Base-by-base conservation (phyloP, 345 rosid species). In the Aquilaria sinensis region DNA sequence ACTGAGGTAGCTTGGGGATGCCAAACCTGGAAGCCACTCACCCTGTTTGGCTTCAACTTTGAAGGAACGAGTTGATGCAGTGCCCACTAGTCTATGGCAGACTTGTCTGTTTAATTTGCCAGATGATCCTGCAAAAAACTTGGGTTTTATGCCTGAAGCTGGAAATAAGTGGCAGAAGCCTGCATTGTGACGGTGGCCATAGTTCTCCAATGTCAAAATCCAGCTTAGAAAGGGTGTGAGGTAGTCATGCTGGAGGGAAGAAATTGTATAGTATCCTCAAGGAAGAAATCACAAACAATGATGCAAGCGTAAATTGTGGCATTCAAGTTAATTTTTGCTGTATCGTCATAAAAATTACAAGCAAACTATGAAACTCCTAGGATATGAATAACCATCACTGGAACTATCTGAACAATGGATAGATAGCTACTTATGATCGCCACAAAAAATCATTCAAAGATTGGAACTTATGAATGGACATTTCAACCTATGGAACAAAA, bases 21-120 rank as follows among this genome's bases (percentile, higher is more conserved):
- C 53, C 76, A 87, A 73, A 60, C 95, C 96, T 1, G 98, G 98
- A 70, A 92, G 69, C 98, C 98, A 92, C 75, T 92, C 91, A 13
- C 98, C 96, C 70, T 89, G 83, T 89, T 83, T 87, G 77, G 96
- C 96, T 64, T 82, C 89, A 56, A 84, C 87, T 72, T 79, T 89
- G 75, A 85, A 74, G 23, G 80, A 67, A 45, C 57, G 13, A 46
- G 76, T 46, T 41, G 37, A 14, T 31, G 85, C 31, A 0, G 81
- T 52, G 47, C 69, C 33, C 68, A 48, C 12, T 32, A 88, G 68
- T 60, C 72, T 85, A 43, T 85, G 56, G 59, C 81, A 56, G 49
- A 85, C 58, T 16, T 74, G 82, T 23, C 82, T 77, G 74, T 70
- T 73, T 51, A 87, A 63, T 67, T 71, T 84, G 52, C 78, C 66